Evolutionary conservation across 768 basidiomycete species (phyloP).

Genomic region (Podaxis sp.): DNA sequence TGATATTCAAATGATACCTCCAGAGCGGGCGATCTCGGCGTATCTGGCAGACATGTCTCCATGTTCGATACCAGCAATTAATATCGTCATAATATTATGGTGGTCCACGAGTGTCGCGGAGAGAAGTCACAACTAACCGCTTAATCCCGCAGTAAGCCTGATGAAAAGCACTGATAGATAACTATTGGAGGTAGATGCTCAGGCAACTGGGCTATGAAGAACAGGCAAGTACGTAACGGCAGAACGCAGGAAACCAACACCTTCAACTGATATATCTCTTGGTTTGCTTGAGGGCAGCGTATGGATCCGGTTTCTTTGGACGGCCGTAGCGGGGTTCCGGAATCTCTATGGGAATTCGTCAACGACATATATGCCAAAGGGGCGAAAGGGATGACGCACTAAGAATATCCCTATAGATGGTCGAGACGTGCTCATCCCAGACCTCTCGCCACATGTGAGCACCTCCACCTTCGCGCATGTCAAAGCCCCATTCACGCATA

Average conservation of each 20-base stretch:
- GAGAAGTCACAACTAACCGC: background rate
- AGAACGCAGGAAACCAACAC: background rate
- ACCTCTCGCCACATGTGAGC: conserved; percentile 80
- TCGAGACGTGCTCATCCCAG: conserved; percentile 63
- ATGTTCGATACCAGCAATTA: background rate
- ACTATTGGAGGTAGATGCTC: background rate
- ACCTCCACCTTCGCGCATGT: conserved; percentile 58
- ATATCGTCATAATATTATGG: background rate
- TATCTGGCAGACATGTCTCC: background rate
- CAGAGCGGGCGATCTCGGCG: background rate
- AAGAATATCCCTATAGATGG: conserved; percentile 61
- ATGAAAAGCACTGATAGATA: background rate
- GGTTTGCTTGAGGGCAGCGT: conserved; percentile 43
- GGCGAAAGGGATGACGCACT: conserved; percentile 42
- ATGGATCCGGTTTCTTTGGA: conserved; percentile 49
- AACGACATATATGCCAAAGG: conserved; percentile 9
- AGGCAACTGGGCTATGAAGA: background rate
- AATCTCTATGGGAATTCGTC: conserved; percentile 23
- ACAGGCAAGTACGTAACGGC: background rate
- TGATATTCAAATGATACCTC: background rate
- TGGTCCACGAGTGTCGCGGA: conserved; percentile 4
- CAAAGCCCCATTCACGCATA: conserved; percentile 46
- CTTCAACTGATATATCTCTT: conserved; percentile 41
- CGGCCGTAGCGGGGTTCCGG: conserved; percentile 56
- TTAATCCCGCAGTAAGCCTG: background rate